Percentiles rank a stretch among this genome's conserved stretches.
phyloP scores from a whole-genome alignment of 1,139 yeast species.

The Arxiozyma slooffiae region DNA sequence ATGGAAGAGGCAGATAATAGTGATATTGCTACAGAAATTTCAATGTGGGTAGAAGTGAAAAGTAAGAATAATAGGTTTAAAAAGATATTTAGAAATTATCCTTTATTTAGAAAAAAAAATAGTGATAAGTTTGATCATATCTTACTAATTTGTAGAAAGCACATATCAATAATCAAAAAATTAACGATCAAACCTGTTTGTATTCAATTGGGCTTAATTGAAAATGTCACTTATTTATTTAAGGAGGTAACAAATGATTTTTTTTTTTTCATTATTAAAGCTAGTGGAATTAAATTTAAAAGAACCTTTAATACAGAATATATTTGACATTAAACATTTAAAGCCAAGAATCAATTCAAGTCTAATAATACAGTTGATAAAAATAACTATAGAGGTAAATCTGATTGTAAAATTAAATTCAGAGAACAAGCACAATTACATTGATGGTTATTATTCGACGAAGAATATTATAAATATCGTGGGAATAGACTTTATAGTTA shows the following conservation, averaged over 20 bases:
- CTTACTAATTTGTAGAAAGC: slow-evolving; percentile 13
- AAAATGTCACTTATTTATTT: slow-evolving; percentile 21
- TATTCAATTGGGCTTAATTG: slow-evolving; percentile 21
- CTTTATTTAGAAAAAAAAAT: slow-evolving; percentile 19
- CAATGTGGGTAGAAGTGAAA: slow-evolving; percentile 23
- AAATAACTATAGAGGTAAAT: slow-evolving; percentile 4
- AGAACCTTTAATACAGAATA: not conserved
- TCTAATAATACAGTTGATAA: slow-evolving; percentile 4
- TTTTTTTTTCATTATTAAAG: slow-evolving; percentile 20
- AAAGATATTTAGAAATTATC: slow-evolving; percentile 18
- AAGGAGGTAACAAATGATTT: slow-evolving; percentile 25
- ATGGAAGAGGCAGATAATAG: not conserved
- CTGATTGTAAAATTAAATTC: slow-evolving; percentile 21
- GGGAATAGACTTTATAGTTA: slow-evolving; percentile 28
- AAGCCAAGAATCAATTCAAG: slow-evolving; percentile 1
- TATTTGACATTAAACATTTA: slow-evolving; percentile 10
- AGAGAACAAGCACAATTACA: slow-evolving; percentile 17
- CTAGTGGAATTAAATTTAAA: slow-evolving; percentile 14
- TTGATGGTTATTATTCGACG: slow-evolving; percentile 21
- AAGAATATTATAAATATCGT: slow-evolving; percentile 26
- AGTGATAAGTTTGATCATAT: slow-evolving; percentile 21
- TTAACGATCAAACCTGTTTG: slow-evolving; percentile 12
- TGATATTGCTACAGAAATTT: slow-evolving; percentile 5
- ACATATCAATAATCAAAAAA: slow-evolving; percentile 7
- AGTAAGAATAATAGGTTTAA: slow-evolving; percentile 15